phyloP scores from a whole-genome alignment of 345 rosid species.

The Lepidium africanum region DNA sequence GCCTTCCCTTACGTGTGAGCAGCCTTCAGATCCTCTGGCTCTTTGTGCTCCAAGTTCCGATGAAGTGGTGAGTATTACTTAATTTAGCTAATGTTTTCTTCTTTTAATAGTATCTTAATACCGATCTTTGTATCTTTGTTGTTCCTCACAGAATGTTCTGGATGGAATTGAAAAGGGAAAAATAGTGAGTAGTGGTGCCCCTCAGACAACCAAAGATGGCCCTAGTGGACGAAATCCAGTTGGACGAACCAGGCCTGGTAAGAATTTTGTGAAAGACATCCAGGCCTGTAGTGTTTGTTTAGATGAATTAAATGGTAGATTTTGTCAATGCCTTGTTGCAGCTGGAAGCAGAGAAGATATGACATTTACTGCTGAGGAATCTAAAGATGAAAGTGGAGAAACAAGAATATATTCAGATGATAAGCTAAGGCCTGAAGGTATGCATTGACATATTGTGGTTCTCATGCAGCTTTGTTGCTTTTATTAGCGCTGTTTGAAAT shows the following conservation, averaged over 20 bases:
- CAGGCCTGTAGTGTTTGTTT: constrained; percentile 1
- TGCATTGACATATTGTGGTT: background rate
- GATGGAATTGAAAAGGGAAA: constrained; percentile 85
- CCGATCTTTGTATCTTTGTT: constrained; percentile 8
- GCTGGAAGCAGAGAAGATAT: constrained; percentile 72
- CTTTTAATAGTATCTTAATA: constrained; percentile 3
- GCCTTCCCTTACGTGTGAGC: constrained; percentile 69
- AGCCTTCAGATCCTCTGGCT: constrained; percentile 69
- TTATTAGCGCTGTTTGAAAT: background rate
- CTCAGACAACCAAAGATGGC: constrained; percentile 69
- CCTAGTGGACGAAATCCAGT: constrained; percentile 38
- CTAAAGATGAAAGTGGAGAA: constrained; percentile 39
- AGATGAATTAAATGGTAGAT: background rate
- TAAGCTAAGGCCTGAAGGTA: constrained; percentile 57
- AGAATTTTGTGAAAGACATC: constrained; percentile 8
- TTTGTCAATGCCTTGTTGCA: constrained; percentile 29
- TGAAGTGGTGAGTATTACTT: constrained; percentile 55
- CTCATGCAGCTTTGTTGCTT: constrained; percentile 9
- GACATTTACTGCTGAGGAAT: constrained; percentile 35
- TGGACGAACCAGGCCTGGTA: constrained; percentile 67
- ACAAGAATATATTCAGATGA: constrained; percentile 45
- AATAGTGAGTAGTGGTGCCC: constrained; percentile 70
- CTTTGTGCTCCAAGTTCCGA: constrained; percentile 62
- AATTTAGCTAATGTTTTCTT: background rate
- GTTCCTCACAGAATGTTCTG: constrained; percentile 46